Evolutionary conservation across 2,329 filamentous ascomycete genomes (phyloP).

Genomic region (Cryphonectria japonica): DNA sequence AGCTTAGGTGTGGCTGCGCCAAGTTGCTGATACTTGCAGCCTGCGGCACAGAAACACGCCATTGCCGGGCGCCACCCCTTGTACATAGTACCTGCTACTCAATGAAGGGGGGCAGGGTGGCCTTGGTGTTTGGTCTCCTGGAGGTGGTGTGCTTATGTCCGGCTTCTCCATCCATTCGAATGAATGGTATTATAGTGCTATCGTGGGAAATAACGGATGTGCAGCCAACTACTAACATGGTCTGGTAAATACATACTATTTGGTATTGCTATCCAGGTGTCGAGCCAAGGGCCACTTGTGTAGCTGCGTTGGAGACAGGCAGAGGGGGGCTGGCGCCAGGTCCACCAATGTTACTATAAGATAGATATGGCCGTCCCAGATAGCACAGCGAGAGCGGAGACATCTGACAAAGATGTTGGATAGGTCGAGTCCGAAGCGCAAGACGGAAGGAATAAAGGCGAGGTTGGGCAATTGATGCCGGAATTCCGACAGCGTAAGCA

Average conservation of each 20-base stretch:
- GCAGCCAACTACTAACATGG: no score
- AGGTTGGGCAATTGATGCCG: neutral
- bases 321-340: neutral
- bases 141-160: conserved; percentile 17
- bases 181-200: neutral
- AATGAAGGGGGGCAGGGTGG: neutral
- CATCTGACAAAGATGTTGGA: neutral
- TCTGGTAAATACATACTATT: neutral
- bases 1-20: neutral
- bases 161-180: conserved; percentile 11
- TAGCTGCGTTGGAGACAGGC: neutral
- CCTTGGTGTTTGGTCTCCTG: neutral
- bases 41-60: neutral
- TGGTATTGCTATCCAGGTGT: neutral
- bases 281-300: neutral
- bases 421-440: neutral
- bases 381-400: neutral
- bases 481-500: neutral
- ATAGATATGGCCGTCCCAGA: neutral
- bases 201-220: neutral
- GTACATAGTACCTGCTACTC: conserved; percentile 7
- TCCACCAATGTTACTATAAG: neutral
- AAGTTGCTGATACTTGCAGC: conserved; percentile 19
- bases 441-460: neutral
- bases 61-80: neutral